A percentile compares a stretch with the other conserved stretches of the same genome.
Evolutionary conservation across 371 early-diverging fungal genomes (phyloP).

Genomic region (Zychaea mexicana): DNA sequence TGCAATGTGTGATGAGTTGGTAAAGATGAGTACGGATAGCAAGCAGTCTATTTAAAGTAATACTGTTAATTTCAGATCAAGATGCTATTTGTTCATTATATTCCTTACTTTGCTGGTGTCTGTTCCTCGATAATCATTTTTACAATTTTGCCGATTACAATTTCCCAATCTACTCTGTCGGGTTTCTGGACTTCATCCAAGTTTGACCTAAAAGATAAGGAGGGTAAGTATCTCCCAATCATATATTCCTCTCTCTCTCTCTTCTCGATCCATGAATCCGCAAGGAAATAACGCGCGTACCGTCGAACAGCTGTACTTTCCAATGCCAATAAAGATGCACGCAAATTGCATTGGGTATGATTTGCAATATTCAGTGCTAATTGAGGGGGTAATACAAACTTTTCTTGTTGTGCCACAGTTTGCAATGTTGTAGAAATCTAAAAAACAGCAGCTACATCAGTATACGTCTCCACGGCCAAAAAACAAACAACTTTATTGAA

Average conservation of each 20-base stretch:
- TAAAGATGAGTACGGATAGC: conserved; percentile 81
- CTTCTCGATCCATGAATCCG: no score
- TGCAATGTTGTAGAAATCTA: conserved; percentile 69
- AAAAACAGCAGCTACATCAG: not conserved
- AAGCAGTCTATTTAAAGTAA: conserved; percentile 54
- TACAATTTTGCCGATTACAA: conserved; percentile 72
- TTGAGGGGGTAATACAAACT: conserved; percentile 63
- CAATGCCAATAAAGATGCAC: conserved; percentile 88
- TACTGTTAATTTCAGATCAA: not conserved
- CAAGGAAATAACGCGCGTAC: conserved; percentile 43
- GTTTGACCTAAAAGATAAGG: conserved; percentile 23
- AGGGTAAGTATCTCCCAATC: conserved; percentile 48
- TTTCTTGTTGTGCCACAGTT: conserved; percentile 79
- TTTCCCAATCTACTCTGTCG: conserved; percentile 91
- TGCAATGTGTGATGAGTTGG: conserved; percentile 87
- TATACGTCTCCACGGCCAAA: not conserved
- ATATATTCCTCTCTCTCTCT: not conserved
- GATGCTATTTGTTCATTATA: not conserved
- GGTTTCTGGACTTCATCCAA: conserved; percentile 56
- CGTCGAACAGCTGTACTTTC: conserved; percentile 85
- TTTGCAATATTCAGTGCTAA: conserved; percentile 73
- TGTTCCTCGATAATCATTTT: conserved; percentile 74
- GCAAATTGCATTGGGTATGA: conserved; percentile 81
- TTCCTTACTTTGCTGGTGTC: conserved; percentile 58
- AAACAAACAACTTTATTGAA: no score